Evolutionary conservation across 768 basidiomycete genomes (phyloP).

Genomic region (Lactarius tabidus): DNA sequence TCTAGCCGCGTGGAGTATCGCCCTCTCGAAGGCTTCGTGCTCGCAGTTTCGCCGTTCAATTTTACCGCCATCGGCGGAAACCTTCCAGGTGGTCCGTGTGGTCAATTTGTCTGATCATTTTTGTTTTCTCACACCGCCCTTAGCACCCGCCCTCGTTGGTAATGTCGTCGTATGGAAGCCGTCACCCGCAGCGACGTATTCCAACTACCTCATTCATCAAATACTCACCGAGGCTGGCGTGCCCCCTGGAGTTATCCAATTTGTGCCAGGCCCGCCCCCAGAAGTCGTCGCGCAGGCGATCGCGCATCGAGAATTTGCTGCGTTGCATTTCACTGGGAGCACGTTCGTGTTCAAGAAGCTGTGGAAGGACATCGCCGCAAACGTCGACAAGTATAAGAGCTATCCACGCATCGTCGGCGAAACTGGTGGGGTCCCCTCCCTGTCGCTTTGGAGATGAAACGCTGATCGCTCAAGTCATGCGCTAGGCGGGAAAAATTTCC

Average conservation of each 20-base stretch:
- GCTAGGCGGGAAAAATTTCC: constrained; percentile 94
- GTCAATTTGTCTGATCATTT: not conserved
- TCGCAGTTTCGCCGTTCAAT: constrained; percentile 98
- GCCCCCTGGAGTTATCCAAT: constrained; percentile 93
- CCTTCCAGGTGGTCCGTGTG: constrained; percentile 60
- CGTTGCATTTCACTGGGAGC: constrained; percentile 94
- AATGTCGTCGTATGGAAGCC: constrained; percentile 98
- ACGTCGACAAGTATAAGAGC: constrained; percentile 79
- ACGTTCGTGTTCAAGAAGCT: constrained; percentile 92
- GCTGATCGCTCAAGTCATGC: not conserved
- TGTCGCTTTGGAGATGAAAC: not conserved
- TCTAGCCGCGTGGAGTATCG: constrained; percentile 93
- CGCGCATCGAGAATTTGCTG: constrained; percentile 73
- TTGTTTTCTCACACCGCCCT: constrained; percentile 14
- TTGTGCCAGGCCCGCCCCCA: constrained; percentile 84
- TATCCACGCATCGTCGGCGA: constrained; percentile 98
- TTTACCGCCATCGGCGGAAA: constrained; percentile 98
- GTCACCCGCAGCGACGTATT: constrained; percentile 90
- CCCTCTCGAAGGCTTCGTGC: constrained; percentile 95
- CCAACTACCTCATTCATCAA: constrained; percentile 89
- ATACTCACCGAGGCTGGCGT: constrained; percentile 92
- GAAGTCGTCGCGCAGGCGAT: constrained; percentile 85
- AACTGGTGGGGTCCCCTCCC: constrained; percentile 48
- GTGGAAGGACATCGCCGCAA: constrained; percentile 92
- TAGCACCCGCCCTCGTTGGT: constrained; percentile 88